Evolutionary conservation across 176 grass and related monocot species (phyloP).

Genomic region (Rhipidocladum racemiflorum): DNA sequence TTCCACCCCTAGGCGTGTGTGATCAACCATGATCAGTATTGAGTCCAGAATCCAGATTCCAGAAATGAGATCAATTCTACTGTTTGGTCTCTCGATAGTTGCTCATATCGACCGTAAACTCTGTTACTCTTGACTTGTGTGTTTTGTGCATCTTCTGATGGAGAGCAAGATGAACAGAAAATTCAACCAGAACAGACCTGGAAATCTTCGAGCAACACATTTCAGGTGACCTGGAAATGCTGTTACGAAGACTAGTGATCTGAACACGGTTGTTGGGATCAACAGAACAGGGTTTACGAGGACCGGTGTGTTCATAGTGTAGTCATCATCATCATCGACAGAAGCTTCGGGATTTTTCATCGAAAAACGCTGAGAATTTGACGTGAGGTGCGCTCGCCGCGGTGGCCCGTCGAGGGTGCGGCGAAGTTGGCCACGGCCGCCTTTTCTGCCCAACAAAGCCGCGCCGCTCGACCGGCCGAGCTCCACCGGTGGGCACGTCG

Average conservation of each 20-base stretch:
- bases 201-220: background rate
- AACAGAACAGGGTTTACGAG: background rate
- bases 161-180: background rate
- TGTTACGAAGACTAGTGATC: background rate
- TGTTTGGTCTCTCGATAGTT: background rate
- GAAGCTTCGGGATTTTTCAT: background rate
- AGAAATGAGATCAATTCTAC: background rate
- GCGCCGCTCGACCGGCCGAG: background rate
- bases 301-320: background rate
- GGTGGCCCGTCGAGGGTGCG: background rate
- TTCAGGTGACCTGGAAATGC: background rate
- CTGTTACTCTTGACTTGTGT: background rate
- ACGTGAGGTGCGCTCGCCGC: background rate
- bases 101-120: background rate
- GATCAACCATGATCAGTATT: background rate
- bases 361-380: background rate
- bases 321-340: background rate
- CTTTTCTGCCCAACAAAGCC: background rate
- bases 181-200: background rate
- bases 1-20: too few relatives aligned
- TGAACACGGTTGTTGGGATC: background rate
- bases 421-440: background rate
- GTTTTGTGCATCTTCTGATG: background rate
- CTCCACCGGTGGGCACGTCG: too few relatives aligned
- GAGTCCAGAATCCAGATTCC: background rate